Evolutionary conservation across 1,139 yeast genomes (phyloP), one percentile per base, ranked within the genome.

Genomic region (Schizosaccharomyces versatilis): DNA sequence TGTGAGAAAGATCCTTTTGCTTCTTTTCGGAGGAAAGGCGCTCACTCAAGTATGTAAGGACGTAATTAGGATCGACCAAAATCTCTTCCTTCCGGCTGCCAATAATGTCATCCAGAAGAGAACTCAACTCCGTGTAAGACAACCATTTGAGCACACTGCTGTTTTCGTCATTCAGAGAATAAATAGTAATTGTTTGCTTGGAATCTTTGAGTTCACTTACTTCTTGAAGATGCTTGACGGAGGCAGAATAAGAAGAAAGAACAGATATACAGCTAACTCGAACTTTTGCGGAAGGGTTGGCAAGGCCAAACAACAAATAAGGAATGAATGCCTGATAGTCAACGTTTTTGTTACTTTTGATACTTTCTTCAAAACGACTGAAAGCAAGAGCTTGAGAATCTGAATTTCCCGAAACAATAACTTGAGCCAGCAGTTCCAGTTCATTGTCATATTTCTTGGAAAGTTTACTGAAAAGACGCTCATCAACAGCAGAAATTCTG

Each of bases 61-160:
- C 65, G 51, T 71, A 74, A 24, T 68, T 64, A 49, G 67, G 66
- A 60, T 78, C 82, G 57, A 77, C 66, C 41, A 69, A 64, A 56
- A 74, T 70, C 54, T 73, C 75, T 9, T 70, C 67, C 19, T 63
- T 54, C 7, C 62, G 60, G 8, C 68, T 67, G 52, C 70, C 62
- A 51, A 83, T 66, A 38, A 60, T 59, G n/a, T 71, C 65, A 1
- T 69, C 66, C 36, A 78, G 60, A 64, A 86, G 68, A 9, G 62
- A 61, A 44, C 70, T 67, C 5, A 79, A 78, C 64, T 84, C 94
- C 55, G 77, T 75, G 53, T 86, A 81, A 41, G 81, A 71, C 41
- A 85, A 71, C 62, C 70, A 67, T 51, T 65, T 64, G 41, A 81
- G 72, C 32, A 81, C 77, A 53, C 72, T 73, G 59, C 66, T 69